Evolutionary conservation across 768 basidiomycete genomes (phyloP).

Genomic region (Mycena crocata): DNA sequence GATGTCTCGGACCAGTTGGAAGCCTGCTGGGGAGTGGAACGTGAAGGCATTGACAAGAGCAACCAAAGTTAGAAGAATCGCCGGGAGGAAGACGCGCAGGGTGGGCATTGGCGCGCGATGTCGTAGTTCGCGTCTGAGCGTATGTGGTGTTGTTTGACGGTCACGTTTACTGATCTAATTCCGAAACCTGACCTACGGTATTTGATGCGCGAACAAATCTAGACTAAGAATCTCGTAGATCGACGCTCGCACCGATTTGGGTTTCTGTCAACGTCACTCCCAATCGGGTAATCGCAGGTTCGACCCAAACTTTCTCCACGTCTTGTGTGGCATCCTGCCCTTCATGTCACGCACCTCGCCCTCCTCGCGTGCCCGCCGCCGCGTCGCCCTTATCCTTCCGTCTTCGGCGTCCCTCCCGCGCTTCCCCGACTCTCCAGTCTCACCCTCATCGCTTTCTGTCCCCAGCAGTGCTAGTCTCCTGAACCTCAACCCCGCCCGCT

Average conservation of each 20-base stretch:
- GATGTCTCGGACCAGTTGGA: background rate
- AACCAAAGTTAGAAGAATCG: background rate
- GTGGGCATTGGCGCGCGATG: background rate
- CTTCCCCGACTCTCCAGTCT: background rate
- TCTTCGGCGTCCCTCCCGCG: background rate
- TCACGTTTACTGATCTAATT: background rate
- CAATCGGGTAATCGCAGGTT: no score
- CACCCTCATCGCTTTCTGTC: background rate
- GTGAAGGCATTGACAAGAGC: background rate
- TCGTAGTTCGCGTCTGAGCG: background rate
- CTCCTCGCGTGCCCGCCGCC: slow-evolving; percentile 29
- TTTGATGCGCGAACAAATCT: background rate
- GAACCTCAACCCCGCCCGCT: slow-evolving; percentile 10
- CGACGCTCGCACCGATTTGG: no score
- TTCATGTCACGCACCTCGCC: slow-evolving; percentile 27
- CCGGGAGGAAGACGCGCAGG: background rate
- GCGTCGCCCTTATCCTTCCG: slow-evolving; percentile 25
- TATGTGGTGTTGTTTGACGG: background rate
- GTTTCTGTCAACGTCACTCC: no score
- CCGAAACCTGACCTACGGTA: background rate
- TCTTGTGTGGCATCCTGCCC: no score
- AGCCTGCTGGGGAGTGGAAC: background rate
- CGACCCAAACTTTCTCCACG: no score
- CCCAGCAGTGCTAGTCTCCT: no score
- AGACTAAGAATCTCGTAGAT: no score